phyloP scores from a whole-genome alignment of 768 basidiomycete genomes.

The Tulasnella sp. region DNA sequence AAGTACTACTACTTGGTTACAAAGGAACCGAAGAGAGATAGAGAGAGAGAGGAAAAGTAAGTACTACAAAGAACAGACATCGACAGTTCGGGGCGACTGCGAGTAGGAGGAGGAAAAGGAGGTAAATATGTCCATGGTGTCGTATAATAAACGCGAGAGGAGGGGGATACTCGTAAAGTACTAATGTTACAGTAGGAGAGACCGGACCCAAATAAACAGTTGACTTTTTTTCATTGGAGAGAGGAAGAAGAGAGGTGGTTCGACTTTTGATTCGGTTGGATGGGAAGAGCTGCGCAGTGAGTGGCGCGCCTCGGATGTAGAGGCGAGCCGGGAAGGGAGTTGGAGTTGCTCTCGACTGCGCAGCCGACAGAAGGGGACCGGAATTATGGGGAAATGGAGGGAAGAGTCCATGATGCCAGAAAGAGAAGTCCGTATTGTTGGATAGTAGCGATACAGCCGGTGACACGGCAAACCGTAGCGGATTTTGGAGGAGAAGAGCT shows the following conservation, averaged over 20 bases:
- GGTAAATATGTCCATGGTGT: conserved; percentile 4
- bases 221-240: neutral
- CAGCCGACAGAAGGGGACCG: neutral
- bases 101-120: neutral
- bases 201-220: neutral
- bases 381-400: neutral
- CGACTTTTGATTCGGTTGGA: neutral
- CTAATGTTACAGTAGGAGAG: neutral
- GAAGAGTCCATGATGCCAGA: neutral
- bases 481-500: neutral
- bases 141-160: neutral
- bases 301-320: neutral
- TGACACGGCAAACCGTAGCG: neutral
- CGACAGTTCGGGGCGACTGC: neutral
- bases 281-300: neutral
- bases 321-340: neutral
- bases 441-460: conserved; percentile 4
- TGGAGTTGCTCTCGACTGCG: neutral
- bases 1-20: conserved; percentile 5
- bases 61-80: neutral
- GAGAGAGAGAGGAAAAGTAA: neutral
- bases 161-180: neutral
- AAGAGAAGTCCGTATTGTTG: neutral
- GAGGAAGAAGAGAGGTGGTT: neutral
- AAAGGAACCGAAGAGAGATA: neutral